phyloP scores from a whole-genome alignment of 2,329 filamentous ascomycete genomes.

The Grosmannia penicillata region DNA sequence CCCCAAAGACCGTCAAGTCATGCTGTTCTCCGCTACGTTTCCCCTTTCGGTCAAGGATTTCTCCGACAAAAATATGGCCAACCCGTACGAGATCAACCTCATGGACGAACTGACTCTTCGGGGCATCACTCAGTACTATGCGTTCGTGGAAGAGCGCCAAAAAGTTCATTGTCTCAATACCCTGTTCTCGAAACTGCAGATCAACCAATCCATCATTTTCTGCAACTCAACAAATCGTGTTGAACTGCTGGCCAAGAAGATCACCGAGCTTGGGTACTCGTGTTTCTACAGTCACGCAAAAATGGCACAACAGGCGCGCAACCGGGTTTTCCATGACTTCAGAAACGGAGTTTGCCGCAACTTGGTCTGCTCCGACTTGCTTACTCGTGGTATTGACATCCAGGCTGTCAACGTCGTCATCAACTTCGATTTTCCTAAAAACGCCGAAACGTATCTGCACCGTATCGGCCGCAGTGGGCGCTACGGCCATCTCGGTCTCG shows the following conservation, averaged over 20 bases:
- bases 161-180: constrained; percentile 99
- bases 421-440: constrained; percentile 99
- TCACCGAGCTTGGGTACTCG: constrained; percentile 96
- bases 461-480: constrained; percentile 95
- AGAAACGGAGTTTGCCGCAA: constrained; percentile 96
- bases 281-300: constrained; percentile 99
- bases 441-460: constrained; percentile 96
- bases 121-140: constrained; percentile 98
- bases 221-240: constrained; percentile 99
- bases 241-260: constrained; percentile 95
- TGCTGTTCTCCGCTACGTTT: constrained; percentile 98
- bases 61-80: constrained; percentile 94
- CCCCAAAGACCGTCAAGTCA: constrained; percentile 93
- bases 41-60: constrained; percentile 95
- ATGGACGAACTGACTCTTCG: constrained; percentile 98
- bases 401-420: constrained; percentile 99
- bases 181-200: constrained; percentile 95
- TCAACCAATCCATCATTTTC: constrained; percentile 99
- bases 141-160: constrained; percentile 97
- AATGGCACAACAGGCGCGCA: constrained; percentile 93
- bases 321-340: constrained; percentile 98
- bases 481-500: constrained; percentile 91
- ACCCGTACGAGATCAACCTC: constrained; percentile 95
- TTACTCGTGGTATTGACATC: constrained; percentile 98
- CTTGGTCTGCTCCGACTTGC: constrained; percentile 89